These are phyloP conservation scores for Lathyrus oleraceus DNA, from an alignment of 306 rosid species.

Conservation along the genomic window DNA sequence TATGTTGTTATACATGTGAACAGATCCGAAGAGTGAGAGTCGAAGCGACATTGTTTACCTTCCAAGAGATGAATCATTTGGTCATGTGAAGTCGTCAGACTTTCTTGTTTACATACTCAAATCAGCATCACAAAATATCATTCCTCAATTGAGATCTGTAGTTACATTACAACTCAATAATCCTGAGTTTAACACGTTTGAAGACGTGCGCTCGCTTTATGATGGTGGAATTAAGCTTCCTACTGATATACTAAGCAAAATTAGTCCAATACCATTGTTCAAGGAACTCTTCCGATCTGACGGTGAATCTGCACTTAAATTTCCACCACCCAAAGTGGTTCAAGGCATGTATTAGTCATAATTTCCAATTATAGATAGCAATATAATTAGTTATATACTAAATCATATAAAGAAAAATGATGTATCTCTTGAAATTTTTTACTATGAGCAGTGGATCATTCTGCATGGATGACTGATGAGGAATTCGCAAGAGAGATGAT, in stretches of 20 bases:
- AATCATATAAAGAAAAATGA: neutral
- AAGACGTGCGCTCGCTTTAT: slow-evolving; percentile 56
- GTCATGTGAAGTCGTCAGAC: slow-evolving; percentile 68
- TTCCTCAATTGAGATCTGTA: slow-evolving; percentile 43
- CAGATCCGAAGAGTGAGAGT: slow-evolving; percentile 62
- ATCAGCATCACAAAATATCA: slow-evolving; percentile 47
- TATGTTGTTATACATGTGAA: slow-evolving; percentile 2
- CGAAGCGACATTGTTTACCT: slow-evolving; percentile 53
- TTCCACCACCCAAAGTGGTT: slow-evolving; percentile 65
- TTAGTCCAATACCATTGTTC: slow-evolving; percentile 50
- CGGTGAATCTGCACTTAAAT: slow-evolving; percentile 45
- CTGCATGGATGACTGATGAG: slow-evolving; percentile 80
- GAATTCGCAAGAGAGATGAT: slow-evolving; percentile 77
- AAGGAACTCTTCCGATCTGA: slow-evolving; percentile 52
- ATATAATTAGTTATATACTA: neutral
- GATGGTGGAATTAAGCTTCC: slow-evolving; percentile 60
- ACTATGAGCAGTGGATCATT: slow-evolving; percentile 48
- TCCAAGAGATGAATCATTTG: slow-evolving; percentile 80
- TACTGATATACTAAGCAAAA: slow-evolving; percentile 15
- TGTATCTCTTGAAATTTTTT: neutral
- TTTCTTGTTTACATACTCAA: slow-evolving; percentile 58
- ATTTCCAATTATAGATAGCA: neutral
- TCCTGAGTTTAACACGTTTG: slow-evolving; percentile 48
- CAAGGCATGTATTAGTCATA: slow-evolving; percentile 45
- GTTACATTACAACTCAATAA: slow-evolving; percentile 23